Percentiles rank a stretch among this genome's conserved stretches.
Evolutionary conservation across 2,329 filamentous ascomycete genomes (phyloP).

Genomic region (Lecanicillium sp.): DNA sequence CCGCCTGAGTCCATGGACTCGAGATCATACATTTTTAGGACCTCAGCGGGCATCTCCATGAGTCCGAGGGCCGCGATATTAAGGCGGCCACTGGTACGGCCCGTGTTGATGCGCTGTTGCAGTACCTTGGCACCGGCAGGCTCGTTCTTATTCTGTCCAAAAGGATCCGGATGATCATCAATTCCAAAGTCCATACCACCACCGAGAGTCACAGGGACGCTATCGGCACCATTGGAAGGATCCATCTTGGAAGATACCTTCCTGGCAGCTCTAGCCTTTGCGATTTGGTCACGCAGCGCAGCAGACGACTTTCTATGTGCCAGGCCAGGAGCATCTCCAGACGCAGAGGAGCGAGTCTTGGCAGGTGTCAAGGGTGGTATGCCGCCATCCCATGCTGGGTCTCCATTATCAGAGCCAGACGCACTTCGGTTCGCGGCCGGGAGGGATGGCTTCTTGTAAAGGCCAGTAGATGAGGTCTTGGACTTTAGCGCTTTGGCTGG

Average conservation of each 20-base stretch:
- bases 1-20: slow-evolving; percentile 57
- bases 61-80: slow-evolving; percentile 84
- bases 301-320: slow-evolving; percentile 62
- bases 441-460: slow-evolving; percentile 51
- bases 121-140: slow-evolving; percentile 60
- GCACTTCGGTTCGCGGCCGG: slow-evolving; percentile 30
- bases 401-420: slow-evolving; percentile 12
- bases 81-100: slow-evolving; percentile 70
- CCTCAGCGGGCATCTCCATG: slow-evolving; percentile 71
- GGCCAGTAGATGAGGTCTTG: slow-evolving; percentile 46
- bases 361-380: slow-evolving; percentile 20
- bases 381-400: slow-evolving; percentile 25
- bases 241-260: slow-evolving; percentile 38
- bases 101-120: slow-evolving; percentile 64
- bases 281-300: slow-evolving; percentile 82
- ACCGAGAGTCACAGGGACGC: slow-evolving; percentile 41
- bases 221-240: slow-evolving; percentile 13
- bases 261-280: slow-evolving; percentile 81
- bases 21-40: slow-evolving; percentile 85
- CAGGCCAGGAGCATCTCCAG: slow-evolving; percentile 18
- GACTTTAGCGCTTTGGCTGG: slow-evolving; percentile 42
- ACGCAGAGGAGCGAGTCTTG: slow-evolving; percentile 15
- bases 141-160: slow-evolving; percentile 58
- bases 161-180: slow-evolving; percentile 52
- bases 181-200: slow-evolving; percentile 45